phyloP scores from a whole-genome alignment of 1,139 yeast species.

The Hyphopichia pseudoburtonii region DNA sequence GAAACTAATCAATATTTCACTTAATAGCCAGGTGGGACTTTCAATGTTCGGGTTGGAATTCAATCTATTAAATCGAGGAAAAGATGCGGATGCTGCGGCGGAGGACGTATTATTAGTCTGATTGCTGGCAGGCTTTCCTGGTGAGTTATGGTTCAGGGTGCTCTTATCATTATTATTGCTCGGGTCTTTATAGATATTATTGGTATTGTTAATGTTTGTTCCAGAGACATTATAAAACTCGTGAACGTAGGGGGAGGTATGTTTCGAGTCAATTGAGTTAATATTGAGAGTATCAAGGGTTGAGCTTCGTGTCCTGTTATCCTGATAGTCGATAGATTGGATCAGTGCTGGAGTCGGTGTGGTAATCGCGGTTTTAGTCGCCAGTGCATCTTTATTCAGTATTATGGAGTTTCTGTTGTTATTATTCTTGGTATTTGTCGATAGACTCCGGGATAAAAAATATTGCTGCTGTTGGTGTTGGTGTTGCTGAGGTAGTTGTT shows the following conservation, averaged over 20 bases:
- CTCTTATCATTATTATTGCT: neutral
- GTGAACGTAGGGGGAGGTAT: neutral
- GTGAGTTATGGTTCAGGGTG: neutral
- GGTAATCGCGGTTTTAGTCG: neutral
- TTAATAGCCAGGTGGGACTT: conserved; percentile 39
- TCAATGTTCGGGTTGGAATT: conserved; percentile 15
- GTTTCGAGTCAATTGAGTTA: conserved; percentile 4
- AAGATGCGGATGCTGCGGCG: neutral
- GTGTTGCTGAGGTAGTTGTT: conserved; percentile 1
- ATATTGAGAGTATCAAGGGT: conserved; percentile 5
- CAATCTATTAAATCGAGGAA: neutral
- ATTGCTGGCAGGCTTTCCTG: neutral
- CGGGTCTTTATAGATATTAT: neutral
- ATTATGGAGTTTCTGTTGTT: too few relatives aligned
- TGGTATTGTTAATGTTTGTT: neutral
- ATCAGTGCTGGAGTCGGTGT: neutral
- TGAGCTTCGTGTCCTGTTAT: conserved; percentile 3
- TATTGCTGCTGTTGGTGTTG: conserved; percentile 3
- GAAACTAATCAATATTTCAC: conserved; percentile 32
- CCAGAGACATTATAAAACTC: too few relatives aligned
- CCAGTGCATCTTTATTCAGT: too few relatives aligned
- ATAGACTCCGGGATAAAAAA: too few relatives aligned
- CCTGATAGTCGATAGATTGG: too few relatives aligned
- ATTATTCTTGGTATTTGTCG: too few relatives aligned
- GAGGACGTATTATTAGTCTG: neutral